phyloP scores from a whole-genome alignment of 208 protist species.

The Wallacemonas sp. region DNA sequence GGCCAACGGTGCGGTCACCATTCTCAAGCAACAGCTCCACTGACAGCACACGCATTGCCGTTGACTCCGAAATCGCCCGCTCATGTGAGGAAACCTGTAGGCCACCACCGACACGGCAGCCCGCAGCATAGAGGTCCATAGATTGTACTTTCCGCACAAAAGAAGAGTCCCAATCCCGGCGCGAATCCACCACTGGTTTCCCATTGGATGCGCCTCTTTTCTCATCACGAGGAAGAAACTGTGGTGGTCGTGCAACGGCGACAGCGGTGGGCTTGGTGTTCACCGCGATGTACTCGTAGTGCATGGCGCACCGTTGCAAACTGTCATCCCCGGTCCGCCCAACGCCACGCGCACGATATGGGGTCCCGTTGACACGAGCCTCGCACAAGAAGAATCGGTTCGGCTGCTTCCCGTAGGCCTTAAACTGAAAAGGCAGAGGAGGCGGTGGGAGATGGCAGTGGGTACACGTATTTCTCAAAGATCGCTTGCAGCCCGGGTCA shows the following conservation, averaged over 20 bases:
- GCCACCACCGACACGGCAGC: neutral
- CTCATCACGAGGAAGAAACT: no score
- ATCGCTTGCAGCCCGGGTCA: slow-evolving; percentile 26
- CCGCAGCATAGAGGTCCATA: neutral
- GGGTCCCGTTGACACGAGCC: slow-evolving; percentile 59
- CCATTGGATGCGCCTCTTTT: no score
- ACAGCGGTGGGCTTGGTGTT: neutral
- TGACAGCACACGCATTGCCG: neutral
- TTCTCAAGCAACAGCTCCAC: neutral
- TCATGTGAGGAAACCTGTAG: neutral
- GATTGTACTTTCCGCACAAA: neutral
- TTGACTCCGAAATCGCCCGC: neutral
- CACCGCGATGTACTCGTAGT: slow-evolving; percentile 66
- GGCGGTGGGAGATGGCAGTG: slow-evolving; percentile 44
- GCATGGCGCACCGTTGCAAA: slow-evolving; percentile 64
- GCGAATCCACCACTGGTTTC: no score
- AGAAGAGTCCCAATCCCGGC: neutral
- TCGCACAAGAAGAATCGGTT: slow-evolving; percentile 43
- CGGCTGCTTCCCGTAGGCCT: slow-evolving; percentile 29
- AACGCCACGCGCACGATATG: slow-evolving; percentile 63
- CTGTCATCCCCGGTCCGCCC: slow-evolving; percentile 31
- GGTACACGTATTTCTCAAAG: slow-evolving; percentile 34
- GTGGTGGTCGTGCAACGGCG: neutral
- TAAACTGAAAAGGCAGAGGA: slow-evolving; percentile 39
- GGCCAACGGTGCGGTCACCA: neutral